Conservation (phyloP, 441 rosid species). For the Pelargonium hybrid region DNA sequence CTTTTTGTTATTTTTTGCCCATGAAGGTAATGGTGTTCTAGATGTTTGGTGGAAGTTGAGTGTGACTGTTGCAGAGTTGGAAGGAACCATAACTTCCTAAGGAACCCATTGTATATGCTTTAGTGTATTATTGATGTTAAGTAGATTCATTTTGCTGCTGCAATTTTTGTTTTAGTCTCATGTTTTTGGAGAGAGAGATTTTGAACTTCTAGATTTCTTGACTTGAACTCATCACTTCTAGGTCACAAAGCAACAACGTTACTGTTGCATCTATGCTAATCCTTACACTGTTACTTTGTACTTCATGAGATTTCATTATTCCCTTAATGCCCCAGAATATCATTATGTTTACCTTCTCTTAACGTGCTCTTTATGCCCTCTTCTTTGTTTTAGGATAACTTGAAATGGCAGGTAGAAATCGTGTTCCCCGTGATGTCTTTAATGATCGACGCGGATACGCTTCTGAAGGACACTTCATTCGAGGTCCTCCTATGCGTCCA, state of each 20-base stretch:
- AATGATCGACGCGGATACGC: slow-evolving; percentile 55
- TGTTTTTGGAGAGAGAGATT: neutral
- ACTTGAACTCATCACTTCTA: too few species aligned
- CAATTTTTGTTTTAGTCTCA: too few species aligned
- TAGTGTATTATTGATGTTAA: too few species aligned
- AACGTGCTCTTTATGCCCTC: neutral
- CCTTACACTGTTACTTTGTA: too few species aligned
- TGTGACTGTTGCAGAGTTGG: neutral
- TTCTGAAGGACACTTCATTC: slow-evolving; percentile 49
- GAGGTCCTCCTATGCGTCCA: slow-evolving; percentile 52
- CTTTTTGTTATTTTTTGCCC: neutral
- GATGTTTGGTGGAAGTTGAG: neutral
- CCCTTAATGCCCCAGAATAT: neutral
- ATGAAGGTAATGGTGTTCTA: neutral
- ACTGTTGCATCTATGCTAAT: too few species aligned
- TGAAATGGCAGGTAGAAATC: slow-evolving; percentile 75
- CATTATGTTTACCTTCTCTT: neutral
- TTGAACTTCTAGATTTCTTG: neutral
- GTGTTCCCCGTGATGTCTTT: slow-evolving; percentile 50
- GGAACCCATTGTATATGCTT: too few species aligned
- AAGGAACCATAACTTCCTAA: too few species aligned
- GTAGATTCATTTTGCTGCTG: too few species aligned
- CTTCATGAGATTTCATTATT: neutral
- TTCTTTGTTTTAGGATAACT: slow-evolving; percentile 18
- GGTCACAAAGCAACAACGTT: too few species aligned